Base-by-base conservation (phyloP, 2,329 filamentous ascomycete genomes). In the Dactylonectria estremocensis region DNA sequence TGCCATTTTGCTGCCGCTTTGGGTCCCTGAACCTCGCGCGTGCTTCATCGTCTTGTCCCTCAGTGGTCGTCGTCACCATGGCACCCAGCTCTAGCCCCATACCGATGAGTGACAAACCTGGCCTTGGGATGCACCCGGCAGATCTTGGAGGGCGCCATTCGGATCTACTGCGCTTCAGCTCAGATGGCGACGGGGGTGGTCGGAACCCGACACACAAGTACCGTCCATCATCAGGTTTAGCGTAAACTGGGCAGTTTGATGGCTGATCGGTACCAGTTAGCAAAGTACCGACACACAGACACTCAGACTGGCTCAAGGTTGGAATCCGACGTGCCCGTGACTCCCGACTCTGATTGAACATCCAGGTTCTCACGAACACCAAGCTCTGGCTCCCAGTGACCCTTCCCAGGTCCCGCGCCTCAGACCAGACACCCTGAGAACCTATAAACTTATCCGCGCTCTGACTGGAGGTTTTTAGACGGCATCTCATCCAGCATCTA, bases 71-170 rank as follows among this genome's bases (percentile, higher is more conserved):
- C 53, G 64, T 43, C 64, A 55, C 59, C 37, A 35, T 53, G 52
- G 53, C 57, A 33, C n/a, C 53, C 63, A 53, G 33, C 46, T 54
- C 45, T 52, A 31, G 48, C 53, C 33, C 58, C 50, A 61, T 57
- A 61, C 64, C 58, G 58, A 61, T 66, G 63, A 50, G 57, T 31
- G 63, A 58, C 54, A 37, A 57, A 46, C 37, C 33, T 58, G 55
- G 53, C 45, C 24, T n/a, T n/a, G 33, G 35, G 43, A 64, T 52
- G 52, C 52, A 33, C 56, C 37, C 55, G 37, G 55, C 31, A 66
- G 64, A 61, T 66, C 63, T 61, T 53, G 53, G 48, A 55, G 54
- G 54, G 50, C 57, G 64, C 54, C 37, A 49, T 66, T 66, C 58
- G 64, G 64, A 66, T 66, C 64, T 66, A 50, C 63, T 59, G 43